Conservation (phyloP, 2,329 filamentous ascomycete genomes). For the Alternaria burnsii region DNA sequence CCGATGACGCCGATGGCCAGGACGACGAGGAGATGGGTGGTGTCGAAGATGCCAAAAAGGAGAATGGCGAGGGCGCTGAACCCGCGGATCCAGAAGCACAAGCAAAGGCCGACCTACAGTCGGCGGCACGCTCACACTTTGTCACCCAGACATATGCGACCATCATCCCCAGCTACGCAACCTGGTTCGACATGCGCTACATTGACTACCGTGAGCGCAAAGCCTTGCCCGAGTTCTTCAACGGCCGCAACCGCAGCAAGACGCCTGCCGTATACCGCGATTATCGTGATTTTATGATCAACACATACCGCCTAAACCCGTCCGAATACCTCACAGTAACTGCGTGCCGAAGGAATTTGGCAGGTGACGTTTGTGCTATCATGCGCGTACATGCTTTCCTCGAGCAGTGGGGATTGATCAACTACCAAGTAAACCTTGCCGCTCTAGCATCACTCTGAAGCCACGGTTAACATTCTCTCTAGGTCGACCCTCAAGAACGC, state of each 20-base stretch:
- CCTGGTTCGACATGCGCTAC: conserved; percentile 98
- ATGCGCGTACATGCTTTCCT: conserved; percentile 98
- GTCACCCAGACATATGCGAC: conserved; percentile 95
- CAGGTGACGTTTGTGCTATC: conserved; percentile 97
- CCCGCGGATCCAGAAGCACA: conserved; percentile 62
- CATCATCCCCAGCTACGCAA: conserved; percentile 95
- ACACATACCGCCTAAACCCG: conserved; percentile 96
- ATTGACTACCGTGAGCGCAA: conserved; percentile 94
- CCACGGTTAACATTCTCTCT: conserved; percentile 13
- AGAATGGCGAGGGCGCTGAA: conserved; percentile 43
- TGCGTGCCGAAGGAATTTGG: conserved; percentile 91
- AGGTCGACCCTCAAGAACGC: conserved; percentile 96
- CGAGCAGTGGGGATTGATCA: conserved; percentile 98
- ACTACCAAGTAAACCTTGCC: conserved; percentile 80
- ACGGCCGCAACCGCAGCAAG: conserved; percentile 97
- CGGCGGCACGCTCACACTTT: conserved; percentile 88
- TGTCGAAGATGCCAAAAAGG: conserved; percentile 50
- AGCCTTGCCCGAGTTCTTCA: conserved; percentile 97
- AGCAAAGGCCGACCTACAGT: conserved; percentile 82
- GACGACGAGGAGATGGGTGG: conserved; percentile 76
- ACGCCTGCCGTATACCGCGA: conserved; percentile 97
- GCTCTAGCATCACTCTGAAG: not conserved
- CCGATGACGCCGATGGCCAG: conserved; percentile 65
- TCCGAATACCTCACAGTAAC: conserved; percentile 97
- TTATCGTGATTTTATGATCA: conserved; percentile 99